Evolutionary conservation across 202 grass and related monocot species (phyloP).

Genomic region (Zoysia matrella): DNA sequence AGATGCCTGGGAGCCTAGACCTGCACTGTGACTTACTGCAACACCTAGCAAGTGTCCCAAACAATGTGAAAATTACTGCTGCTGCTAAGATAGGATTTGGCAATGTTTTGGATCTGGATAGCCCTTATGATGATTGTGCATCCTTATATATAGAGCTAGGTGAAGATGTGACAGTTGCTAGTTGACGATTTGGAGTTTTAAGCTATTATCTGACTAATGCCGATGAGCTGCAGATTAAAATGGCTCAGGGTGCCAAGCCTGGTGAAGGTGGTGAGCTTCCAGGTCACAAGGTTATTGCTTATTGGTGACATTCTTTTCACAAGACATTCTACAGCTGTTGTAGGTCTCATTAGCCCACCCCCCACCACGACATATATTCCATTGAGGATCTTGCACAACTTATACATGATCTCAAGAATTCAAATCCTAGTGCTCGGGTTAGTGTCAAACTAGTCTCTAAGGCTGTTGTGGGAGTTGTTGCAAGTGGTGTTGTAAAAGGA

Average conservation of each 20-base stretch:
- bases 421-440: constrained; percentile 65
- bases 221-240: constrained; percentile 93
- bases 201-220: constrained; percentile 83
- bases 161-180: constrained; percentile 48
- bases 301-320: constrained; percentile 58
- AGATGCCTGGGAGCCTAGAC: too few species aligned
- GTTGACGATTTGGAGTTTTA: constrained; percentile 85
- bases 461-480: constrained; percentile 65
- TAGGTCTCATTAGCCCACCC: constrained; percentile 74
- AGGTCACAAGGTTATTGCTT: constrained; percentile 58
- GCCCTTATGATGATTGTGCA: too few species aligned
- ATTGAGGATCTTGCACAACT: constrained; percentile 77
- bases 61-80: too few species aligned
- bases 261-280: constrained; percentile 77
- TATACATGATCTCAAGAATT: constrained; percentile 72
- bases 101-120: too few species aligned
- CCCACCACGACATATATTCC: constrained; percentile 83
- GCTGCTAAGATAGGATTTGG: too few species aligned
- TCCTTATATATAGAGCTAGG: too few species aligned
- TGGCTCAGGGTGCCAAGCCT: constrained; percentile 88
- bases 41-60: too few species aligned
- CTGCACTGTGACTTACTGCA: too few species aligned
- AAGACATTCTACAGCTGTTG: constrained; percentile 67
- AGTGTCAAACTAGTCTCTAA: constrained; percentile 73
- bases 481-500: constrained; percentile 74